Percentiles rank a stretch among this genome's conserved stretches.
Conservation (phyloP, 352 stramenopile species). For the Globisporangium cystogenes region DNA sequence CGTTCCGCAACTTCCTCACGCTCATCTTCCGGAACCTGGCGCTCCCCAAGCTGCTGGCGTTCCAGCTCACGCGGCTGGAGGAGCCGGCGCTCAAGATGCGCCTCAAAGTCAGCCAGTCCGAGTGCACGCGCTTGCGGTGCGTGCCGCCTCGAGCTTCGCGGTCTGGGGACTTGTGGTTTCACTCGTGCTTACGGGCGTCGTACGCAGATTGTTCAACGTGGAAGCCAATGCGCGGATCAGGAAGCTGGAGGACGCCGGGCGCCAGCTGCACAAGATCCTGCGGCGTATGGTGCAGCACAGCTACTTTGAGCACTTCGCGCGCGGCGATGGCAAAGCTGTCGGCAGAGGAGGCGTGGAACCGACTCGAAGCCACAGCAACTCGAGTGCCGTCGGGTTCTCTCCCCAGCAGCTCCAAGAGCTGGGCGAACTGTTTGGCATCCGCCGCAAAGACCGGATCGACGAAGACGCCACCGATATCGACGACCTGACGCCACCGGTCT, state of each 20-base stretch:
- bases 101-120: slow-evolving; percentile 62
- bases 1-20: slow-evolving; percentile 75
- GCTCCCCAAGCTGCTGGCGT: slow-evolving; percentile 70
- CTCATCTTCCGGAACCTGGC: slow-evolving; percentile 71
- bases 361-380: slow-evolving; percentile 1
- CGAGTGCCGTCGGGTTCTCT: slow-evolving; percentile 23
- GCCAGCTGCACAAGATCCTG: slow-evolving; percentile 52
- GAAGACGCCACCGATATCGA: not conserved
- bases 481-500: not conserved
- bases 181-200: not conserved
- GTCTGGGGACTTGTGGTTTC: not conserved
- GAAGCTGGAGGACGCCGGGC: slow-evolving; percentile 53
- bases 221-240: slow-evolving; percentile 52
- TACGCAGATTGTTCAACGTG: slow-evolving; percentile 28
- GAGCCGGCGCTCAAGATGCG: slow-evolving; percentile 66
- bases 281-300: slow-evolving; percentile 63
- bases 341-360: slow-evolving; percentile 8
- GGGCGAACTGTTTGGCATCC: slow-evolving; percentile 42
- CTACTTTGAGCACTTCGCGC: slow-evolving; percentile 56
- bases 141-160: not conserved
- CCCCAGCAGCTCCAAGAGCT: slow-evolving; percentile 46
- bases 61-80: slow-evolving; percentile 62
- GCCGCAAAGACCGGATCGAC: slow-evolving; percentile 4
- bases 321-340: slow-evolving; percentile 16
- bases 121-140: slow-evolving; percentile 58